Conservation (phyloP, 1,284 basidiomycete genomes). For the Phellopilus nigrolimitatus region DNA sequence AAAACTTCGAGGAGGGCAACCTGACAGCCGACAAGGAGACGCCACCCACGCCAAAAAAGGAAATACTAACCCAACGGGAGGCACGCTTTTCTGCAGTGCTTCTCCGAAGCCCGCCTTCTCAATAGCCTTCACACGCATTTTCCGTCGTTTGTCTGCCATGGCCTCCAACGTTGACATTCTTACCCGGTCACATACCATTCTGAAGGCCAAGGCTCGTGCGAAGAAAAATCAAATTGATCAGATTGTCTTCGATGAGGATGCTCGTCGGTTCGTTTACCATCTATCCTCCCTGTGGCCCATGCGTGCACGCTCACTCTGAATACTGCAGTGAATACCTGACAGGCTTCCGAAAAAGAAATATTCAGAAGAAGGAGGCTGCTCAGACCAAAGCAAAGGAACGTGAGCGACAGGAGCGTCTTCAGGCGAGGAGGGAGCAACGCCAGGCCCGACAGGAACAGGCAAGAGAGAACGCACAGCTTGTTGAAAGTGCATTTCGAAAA, state of each 20-base stretch:
- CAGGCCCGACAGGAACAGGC: conserved; percentile 67
- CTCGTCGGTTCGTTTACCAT: conserved; percentile 50
- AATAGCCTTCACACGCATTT: not conserved
- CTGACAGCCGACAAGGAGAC: too few species aligned
- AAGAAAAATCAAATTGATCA: conserved; percentile 60
- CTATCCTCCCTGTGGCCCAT: conserved; percentile 11
- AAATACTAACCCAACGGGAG: not conserved
- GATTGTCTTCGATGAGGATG: conserved; percentile 73
- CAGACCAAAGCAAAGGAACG: conserved; percentile 61
- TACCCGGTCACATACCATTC: conserved; percentile 53
- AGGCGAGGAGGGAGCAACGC: conserved; percentile 68
- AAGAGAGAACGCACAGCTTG: conserved; percentile 58
- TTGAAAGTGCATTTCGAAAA: conserved; percentile 68
- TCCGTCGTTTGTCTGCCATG: conserved; percentile 5
- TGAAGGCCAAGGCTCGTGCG: conserved; percentile 57
- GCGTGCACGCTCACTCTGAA: conserved; percentile 11
- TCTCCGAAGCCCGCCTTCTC: not conserved
- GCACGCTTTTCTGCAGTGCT: not conserved
- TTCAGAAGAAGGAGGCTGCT: conserved; percentile 67
- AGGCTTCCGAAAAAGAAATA: conserved; percentile 83
- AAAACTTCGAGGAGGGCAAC: too few species aligned
- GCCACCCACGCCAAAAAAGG: not conserved
- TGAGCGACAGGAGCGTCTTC: conserved; percentile 64
- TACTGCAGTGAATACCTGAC: conserved; percentile 71
- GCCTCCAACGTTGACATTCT: conserved; percentile 48